Conservation (phyloP, 352 stramenopile genomes). For the Globisporangium irregulare region DNA sequence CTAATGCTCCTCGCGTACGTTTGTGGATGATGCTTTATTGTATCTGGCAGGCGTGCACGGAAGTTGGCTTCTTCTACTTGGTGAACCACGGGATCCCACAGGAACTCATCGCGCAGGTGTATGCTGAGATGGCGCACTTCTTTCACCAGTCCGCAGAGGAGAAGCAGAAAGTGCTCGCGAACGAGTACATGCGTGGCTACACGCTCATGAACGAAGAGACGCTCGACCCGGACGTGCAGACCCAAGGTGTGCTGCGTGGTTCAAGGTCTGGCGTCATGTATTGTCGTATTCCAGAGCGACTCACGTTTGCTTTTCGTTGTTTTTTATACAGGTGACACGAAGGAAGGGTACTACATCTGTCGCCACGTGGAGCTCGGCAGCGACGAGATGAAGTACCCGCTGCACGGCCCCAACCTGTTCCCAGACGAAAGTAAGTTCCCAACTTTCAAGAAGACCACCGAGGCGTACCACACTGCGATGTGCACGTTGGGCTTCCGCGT, state of each 20-base stretch:
- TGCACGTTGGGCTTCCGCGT: slow-evolving; percentile 45
- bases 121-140: slow-evolving; percentile 59
- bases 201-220: slow-evolving; percentile 74
- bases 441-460: slow-evolving; percentile 45
- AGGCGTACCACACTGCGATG: slow-evolving; percentile 52
- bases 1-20: neutral
- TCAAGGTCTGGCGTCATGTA: neutral
- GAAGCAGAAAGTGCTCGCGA: slow-evolving; percentile 61
- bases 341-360: slow-evolving; percentile 79
- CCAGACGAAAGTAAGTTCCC: slow-evolving; percentile 40
- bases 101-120: slow-evolving; percentile 38
- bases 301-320: neutral
- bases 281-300: neutral
- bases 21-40: neutral
- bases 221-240: slow-evolving; percentile 57
- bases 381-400: slow-evolving; percentile 56
- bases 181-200: slow-evolving; percentile 73
- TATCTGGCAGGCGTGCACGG: slow-evolving; percentile 31
- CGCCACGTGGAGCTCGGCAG: slow-evolving; percentile 48
- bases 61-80: slow-evolving; percentile 76
- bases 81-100: slow-evolving; percentile 42
- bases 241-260: slow-evolving; percentile 6
- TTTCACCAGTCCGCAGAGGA: slow-evolving; percentile 45
- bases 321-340: slow-evolving; percentile 46
- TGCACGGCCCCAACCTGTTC: slow-evolving; percentile 69